Conservation (phyloP, 371 early-diverging fungal species). For the Cokeromyces recurvatus region DNA sequence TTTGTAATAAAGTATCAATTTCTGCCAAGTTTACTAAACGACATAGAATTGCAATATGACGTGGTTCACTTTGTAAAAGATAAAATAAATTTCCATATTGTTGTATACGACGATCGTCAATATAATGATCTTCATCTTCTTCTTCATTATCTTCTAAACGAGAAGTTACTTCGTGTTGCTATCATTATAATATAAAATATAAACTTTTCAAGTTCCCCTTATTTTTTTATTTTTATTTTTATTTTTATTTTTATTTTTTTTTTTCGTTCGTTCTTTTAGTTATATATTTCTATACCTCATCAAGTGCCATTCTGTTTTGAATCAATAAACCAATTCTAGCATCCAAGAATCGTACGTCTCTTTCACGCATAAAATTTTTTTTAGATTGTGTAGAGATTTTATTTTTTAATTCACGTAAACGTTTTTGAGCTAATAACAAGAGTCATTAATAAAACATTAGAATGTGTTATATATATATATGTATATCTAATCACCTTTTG, state of each 20-base stretch:
- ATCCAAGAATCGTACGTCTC: conserved; percentile 94
- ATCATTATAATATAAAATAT: not conserved
- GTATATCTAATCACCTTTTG: conserved; percentile 35
- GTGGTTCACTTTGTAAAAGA: conserved; percentile 88
- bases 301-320: conserved; percentile 89
- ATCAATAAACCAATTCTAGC: conserved; percentile 89
- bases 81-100: conserved; percentile 91
- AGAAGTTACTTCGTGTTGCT: conserved; percentile 80
- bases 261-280: not conserved
- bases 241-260: not conserved
- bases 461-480: not conserved
- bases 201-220: too few relatives aligned
- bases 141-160: conserved; percentile 74
- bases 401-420: conserved; percentile 80
- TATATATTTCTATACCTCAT: too few relatives aligned
- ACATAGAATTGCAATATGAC: conserved; percentile 87
- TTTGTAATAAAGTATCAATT: conserved; percentile 91
- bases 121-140: conserved; percentile 51
- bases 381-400: conserved; percentile 91
- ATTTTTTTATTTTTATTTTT: not conserved
- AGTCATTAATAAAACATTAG: not conserved
- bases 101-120: conserved; percentile 53
- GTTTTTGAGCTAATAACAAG: conserved; percentile 65
- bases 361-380: conserved; percentile 90
- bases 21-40: conserved; percentile 85